Evolutionary conservation across 2,329 filamentous ascomycete species (phyloP), one percentile per base, ranked within the genome.

Genomic region (Scedosporium dehoogii): DNA sequence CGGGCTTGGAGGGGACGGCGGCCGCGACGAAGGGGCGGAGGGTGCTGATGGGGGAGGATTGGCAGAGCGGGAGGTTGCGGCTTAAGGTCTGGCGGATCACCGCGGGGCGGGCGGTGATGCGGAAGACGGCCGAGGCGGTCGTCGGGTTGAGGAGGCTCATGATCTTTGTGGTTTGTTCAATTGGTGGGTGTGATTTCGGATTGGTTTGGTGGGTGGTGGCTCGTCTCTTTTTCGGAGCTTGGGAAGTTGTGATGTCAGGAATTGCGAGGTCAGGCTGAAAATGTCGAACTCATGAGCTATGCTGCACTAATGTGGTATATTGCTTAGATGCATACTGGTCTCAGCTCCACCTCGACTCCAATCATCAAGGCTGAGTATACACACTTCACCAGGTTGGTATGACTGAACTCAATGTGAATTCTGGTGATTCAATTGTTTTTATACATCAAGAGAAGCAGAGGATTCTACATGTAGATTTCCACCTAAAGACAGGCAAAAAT

Each of bases 21-120:
- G 64, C n/a, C n/a, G n/a, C 57, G 51, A 60, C 63, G 64, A 68
- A 68, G 63, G 65, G 69, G 60, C 64, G 67, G 48, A 63, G 18
- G 29, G 41, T 56, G 59, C 42, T 61, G 53, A 62, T 44, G 10
- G 60, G 10, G 2, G 18, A 27, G 38, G 55, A 58, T n/a, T 51
- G 41, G 44, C n/a, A 21, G 18, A 42, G 3, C 23, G 29, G 46
- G n/a, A 61, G 48, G 44, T 23, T 27, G 27, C 53, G 29, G 27
- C 46, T 23, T 21, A 61, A 48, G 46, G 48, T 23, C 33, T 42
- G 59, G 16, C 21, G 48, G 25, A 23, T 25, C 33, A 42, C 18
- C n/a, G 46, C n/a, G 18, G 59, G 59, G n/a, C 59, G 59, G 48
- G 48, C 59, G 29, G 59, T 42, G 29, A 48, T 48, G 14, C 59